Evolutionary conservation across 495 filamentous ascomycete species (phyloP).

Genomic region (Astrocystis sublimbata): DNA sequence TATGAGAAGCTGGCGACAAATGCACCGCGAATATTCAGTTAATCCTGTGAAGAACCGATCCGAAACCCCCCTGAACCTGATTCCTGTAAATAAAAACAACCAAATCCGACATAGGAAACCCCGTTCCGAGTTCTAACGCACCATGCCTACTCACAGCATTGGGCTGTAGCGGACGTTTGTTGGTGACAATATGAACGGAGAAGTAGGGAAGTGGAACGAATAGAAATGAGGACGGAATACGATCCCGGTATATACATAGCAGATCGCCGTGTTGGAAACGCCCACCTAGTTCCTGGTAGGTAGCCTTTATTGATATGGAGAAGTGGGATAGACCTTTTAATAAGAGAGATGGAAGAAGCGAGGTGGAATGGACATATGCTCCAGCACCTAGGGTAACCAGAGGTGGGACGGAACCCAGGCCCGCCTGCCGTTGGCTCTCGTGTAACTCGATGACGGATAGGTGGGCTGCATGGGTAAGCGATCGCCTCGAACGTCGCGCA

Average conservation of each 20-base stretch:
- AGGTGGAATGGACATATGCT: not conserved
- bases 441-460: slow-evolving; percentile 22
- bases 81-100: too few species aligned
- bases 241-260: slow-evolving; percentile 4
- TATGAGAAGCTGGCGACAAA: not conserved
- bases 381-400: slow-evolving; percentile 8
- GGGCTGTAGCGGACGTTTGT: not conserved
- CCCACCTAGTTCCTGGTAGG: not conserved
- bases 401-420: slow-evolving; percentile 20
- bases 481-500: slow-evolving; percentile 29
- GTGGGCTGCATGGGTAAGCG: slow-evolving; percentile 26
- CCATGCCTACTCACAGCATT: not conserved
- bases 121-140: not conserved
- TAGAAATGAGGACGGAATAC: not conserved
- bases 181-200: not conserved
- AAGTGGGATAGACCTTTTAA: not conserved
- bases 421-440: slow-evolving; percentile 28
- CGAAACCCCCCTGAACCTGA: not conserved
- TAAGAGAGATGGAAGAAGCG: not conserved
- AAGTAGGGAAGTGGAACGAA: not conserved
- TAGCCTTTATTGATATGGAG: not conserved
- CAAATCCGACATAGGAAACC: not conserved
- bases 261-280: not conserved
- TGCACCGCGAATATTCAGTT: not conserved
- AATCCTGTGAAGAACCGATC: not conserved